Conservation (phyloP, 768 basidiomycete genomes). For the Favolaschia claudopus region DNA sequence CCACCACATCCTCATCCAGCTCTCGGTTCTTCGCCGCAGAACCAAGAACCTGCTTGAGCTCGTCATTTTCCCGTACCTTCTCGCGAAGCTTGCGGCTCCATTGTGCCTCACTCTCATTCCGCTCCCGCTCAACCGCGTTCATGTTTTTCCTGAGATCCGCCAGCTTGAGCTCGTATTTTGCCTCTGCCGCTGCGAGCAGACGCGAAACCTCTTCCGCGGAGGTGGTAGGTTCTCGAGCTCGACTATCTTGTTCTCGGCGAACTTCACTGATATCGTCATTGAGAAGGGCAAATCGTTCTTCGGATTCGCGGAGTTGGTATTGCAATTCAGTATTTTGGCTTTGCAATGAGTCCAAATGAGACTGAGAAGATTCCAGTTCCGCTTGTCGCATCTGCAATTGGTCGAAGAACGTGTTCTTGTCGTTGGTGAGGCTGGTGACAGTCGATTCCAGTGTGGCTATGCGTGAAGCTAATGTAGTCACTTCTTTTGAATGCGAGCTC, state of each 20-base stretch:
- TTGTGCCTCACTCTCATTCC: slow-evolving; percentile 86
- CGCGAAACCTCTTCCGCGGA: slow-evolving; percentile 75
- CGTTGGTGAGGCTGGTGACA: slow-evolving; percentile 69
- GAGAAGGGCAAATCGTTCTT: slow-evolving; percentile 74
- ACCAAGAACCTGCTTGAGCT: slow-evolving; percentile 66
- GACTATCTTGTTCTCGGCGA: slow-evolving; percentile 63
- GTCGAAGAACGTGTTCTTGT: slow-evolving; percentile 86
- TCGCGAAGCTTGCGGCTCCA: slow-evolving; percentile 88
- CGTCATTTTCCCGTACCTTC: slow-evolving; percentile 80
- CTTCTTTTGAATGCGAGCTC: slow-evolving; percentile 75
- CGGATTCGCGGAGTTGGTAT: slow-evolving; percentile 84
- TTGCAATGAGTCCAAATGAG: slow-evolving; percentile 76
- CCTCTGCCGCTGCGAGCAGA: slow-evolving; percentile 75
- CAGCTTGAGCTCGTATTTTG: slow-evolving; percentile 78
- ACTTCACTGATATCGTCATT: slow-evolving; percentile 74
- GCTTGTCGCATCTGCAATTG: slow-evolving; percentile 88
- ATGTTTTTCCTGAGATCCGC: slow-evolving; percentile 75
- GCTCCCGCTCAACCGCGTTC: slow-evolving; percentile 75
- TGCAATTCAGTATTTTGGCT: slow-evolving; percentile 85
- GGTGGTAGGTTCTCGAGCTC: slow-evolving; percentile 50
- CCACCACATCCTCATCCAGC: slow-evolving; percentile 59
- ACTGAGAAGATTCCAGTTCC: slow-evolving; percentile 85
- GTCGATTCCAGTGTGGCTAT: slow-evolving; percentile 76
- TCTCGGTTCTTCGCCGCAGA: slow-evolving; percentile 66
- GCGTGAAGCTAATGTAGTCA: slow-evolving; percentile 43